Evolutionary conservation across 768 basidiomycete genomes (phyloP), one percentile per base, ranked within the genome.

Genomic region (Pisolithus tinctorius): DNA sequence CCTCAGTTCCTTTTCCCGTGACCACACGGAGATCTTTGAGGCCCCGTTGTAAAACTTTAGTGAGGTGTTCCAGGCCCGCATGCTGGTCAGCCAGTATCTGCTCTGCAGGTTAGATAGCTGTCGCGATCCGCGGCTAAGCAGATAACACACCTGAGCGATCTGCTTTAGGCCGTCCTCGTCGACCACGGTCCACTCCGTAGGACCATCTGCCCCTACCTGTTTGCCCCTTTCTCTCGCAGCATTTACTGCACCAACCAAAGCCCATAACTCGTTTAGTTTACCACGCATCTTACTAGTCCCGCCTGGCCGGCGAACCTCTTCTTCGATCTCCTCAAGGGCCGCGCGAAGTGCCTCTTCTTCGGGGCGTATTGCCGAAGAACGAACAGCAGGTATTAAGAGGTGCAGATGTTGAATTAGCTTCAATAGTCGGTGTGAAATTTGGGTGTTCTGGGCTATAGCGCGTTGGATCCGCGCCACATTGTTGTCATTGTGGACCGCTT

Each of bases 231-330:
- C 82, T 58, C 76, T 69, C 26, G 80, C 75, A 7, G 77, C 77
- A 48, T 78, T 78, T 16, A 92, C 71, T 42, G 86, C 82, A 4
- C 88, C 88, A 8, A 93, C 77, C 13, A 88, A 71, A 14, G 88
- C 88, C 91, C 91, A 93, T 26, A 93, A 69, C 62, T 93, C 91
- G 56, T 87, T 88, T 60, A 89, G 62, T 61, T 86, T 88, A 41
- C 82, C 82, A 31, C 80, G 77, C 69, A 86, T 73, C 60, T 85
- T 69, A 48, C 85, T 80, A 62, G 72, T 67, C 10, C 70, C 75
- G 2, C 76, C 75, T 0, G 71, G 73, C 50, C 69, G 58, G 39
- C 79, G 78, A 53, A 91, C 62, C 63, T 91, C 88, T 48, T 83
- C 83, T 60, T 84, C 81, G 46, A 91, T 75, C 55, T 83, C 81